phyloP scores from a whole-genome alignment of 2,329 filamentous ascomycete genomes.

The Cladosporium sp. region DNA sequence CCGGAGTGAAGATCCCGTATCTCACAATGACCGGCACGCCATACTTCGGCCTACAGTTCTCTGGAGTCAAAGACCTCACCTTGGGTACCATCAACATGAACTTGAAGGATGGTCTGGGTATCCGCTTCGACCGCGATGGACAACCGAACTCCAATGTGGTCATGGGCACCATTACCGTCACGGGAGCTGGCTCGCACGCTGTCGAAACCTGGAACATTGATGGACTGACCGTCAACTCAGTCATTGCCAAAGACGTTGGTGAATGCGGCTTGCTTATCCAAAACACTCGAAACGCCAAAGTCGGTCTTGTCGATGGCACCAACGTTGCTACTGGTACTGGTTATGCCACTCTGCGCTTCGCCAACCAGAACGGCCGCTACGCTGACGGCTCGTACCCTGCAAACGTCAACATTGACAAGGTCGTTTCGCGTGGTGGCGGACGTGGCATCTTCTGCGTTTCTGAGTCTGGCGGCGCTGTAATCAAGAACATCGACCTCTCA shows the following conservation, averaged over 20 bases:
- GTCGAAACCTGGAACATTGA: constrained; percentile 63
- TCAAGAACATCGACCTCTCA: constrained; percentile 52
- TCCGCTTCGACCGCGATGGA: constrained; percentile 58
- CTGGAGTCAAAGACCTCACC: constrained; percentile 49
- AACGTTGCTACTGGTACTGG: constrained; percentile 56
- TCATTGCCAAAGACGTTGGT: constrained; percentile 56
- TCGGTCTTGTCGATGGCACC: constrained; percentile 57
- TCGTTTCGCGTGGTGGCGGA: constrained; percentile 58
- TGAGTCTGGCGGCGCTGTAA: constrained; percentile 55
- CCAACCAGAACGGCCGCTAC: constrained; percentile 56
- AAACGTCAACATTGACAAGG: constrained; percentile 55
- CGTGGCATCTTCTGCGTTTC: constrained; percentile 61
- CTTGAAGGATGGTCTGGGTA: constrained; percentile 55
- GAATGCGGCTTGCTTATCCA: constrained; percentile 60
- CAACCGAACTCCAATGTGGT: constrained; percentile 55
- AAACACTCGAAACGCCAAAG: constrained; percentile 49
- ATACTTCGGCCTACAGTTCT: constrained; percentile 60
- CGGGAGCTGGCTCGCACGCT: constrained; percentile 56
- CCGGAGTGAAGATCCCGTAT: constrained; percentile 56
- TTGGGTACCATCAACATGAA: constrained; percentile 58
- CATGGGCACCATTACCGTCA: constrained; percentile 55
- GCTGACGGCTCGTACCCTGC: constrained; percentile 52
- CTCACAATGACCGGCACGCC: constrained; percentile 59
- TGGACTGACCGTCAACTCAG: constrained; percentile 52
- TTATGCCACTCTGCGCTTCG: constrained; percentile 59